Evolutionary conservation across 2,329 filamentous ascomycete species (phyloP).

Genomic region (Chrysoporthe puriensis): DNA sequence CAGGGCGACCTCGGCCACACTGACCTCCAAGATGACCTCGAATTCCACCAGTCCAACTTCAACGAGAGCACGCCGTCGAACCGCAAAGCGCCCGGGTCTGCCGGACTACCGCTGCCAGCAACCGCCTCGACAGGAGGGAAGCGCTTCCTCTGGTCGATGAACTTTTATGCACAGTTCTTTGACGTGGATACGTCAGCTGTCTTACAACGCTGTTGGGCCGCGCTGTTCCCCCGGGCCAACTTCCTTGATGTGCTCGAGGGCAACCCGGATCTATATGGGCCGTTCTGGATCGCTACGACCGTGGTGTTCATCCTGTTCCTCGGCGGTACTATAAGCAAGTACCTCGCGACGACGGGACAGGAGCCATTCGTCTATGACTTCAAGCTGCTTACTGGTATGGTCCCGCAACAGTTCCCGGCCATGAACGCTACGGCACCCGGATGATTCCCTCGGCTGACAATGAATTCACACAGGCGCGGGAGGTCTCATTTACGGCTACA

Average conservation of each 20-base stretch:
- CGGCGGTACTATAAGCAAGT: constrained; percentile 92
- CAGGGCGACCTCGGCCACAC: constrained; percentile 97
- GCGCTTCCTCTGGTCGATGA: constrained; percentile 87
- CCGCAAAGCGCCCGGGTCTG: constrained; percentile 52
- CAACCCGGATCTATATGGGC: constrained; percentile 94
- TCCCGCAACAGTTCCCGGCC: neutral
- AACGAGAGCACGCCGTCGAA: constrained; percentile 58
- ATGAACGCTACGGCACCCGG: neutral
- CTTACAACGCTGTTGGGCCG: constrained; percentile 80
- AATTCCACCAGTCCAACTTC: constrained; percentile 95
- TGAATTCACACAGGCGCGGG: constrained; percentile 65
- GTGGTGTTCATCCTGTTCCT: constrained; percentile 95
- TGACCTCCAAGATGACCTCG: constrained; percentile 96
- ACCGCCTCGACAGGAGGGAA: constrained; percentile 65
- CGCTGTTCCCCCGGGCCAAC: constrained; percentile 89
- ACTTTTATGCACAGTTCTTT: constrained; percentile 97
- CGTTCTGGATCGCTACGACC: constrained; percentile 98
- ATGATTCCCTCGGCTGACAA: constrained; percentile 5
- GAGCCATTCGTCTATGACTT: constrained; percentile 91
- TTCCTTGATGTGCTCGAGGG: constrained; percentile 97
- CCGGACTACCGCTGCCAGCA: constrained; percentile 58
- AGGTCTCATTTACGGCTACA: constrained; percentile 94
- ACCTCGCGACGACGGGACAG: constrained; percentile 70
- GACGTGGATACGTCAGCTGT: constrained; percentile 95
- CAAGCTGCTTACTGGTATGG: constrained; percentile 76